Conservation (phyloP, 2,329 filamentous ascomycete species). For the Fusarium scirpi region DNA sequence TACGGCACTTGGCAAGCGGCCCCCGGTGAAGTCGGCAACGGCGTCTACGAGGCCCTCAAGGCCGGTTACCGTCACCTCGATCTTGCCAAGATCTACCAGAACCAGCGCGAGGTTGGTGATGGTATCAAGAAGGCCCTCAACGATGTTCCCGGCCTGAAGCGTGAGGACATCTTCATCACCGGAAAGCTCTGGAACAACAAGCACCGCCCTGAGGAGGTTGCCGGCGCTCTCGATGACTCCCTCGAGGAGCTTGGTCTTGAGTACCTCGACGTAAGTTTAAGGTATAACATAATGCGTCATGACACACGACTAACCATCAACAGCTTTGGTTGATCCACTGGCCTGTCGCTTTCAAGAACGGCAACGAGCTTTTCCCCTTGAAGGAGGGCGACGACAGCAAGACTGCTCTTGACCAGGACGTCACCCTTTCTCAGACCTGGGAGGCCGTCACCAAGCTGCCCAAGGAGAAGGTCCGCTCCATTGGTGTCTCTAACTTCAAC, state of each 20-base stretch:
- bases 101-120: conserved; percentile 70
- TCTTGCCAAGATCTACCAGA: conserved; percentile 69
- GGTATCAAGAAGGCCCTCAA: conserved; percentile 63
- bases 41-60: conserved; percentile 73
- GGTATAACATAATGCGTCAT: neutral
- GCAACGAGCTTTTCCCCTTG: conserved; percentile 60
- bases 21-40: conserved; percentile 72
- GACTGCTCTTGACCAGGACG: conserved; percentile 58
- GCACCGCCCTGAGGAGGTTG: conserved; percentile 71
- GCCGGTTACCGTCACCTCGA: conserved; percentile 73
- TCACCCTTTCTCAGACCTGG: conserved; percentile 60
- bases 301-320: neutral
- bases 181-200: conserved; percentile 74
- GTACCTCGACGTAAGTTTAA: conserved; percentile 64
- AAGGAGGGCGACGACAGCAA: conserved; percentile 51
- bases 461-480: conserved; percentile 71
- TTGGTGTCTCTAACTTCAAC: conserved; percentile 80
- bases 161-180: conserved; percentile 71
- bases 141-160: conserved; percentile 64
- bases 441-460: conserved; percentile 67
- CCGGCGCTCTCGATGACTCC: conserved; percentile 66
- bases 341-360: conserved; percentile 62
- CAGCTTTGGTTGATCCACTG: conserved; percentile 73
- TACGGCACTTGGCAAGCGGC: conserved; percentile 76
- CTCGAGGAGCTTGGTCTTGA: conserved; percentile 67